phyloP scores from a whole-genome alignment of 768 basidiomycete species.

The Serendipita sp. region DNA sequence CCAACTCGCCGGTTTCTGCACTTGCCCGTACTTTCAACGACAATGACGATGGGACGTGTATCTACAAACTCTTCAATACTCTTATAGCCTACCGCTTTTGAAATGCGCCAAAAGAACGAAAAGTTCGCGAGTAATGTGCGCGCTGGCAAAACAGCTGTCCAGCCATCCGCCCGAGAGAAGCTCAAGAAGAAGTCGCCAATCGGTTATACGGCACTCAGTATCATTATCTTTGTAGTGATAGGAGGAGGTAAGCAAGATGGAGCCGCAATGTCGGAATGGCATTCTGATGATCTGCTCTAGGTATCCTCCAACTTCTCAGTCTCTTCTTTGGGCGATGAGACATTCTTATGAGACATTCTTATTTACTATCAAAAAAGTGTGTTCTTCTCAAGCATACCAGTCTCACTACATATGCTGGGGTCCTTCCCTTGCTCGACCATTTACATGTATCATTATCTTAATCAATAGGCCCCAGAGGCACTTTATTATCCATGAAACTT shows the following conservation, averaged over 20 bases:
- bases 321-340: neutral
- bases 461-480: neutral
- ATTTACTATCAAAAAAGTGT: neutral
- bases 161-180: conserved; percentile 54
- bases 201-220: conserved; percentile 44
- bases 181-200: conserved; percentile 58
- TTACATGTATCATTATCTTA: neutral
- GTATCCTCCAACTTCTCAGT: conserved; percentile 2
- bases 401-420: too few relatives aligned
- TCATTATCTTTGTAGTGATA: conserved; percentile 60
- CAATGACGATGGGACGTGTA: neutral
- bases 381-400: neutral
- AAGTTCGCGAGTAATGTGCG: conserved; percentile 64
- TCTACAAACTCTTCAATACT: neutral
- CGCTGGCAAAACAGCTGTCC: conserved; percentile 59
- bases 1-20: neutral
- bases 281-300: neutral
- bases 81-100: conserved; percentile 63
- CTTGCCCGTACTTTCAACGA: neutral
- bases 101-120: conserved; percentile 62
- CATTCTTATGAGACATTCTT: neutral
- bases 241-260: conserved; percentile 54
- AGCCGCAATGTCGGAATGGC: neutral
- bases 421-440: neutral
- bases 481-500: neutral